Base-by-base conservation (phyloP, 495 filamentous ascomycete genomes). In the Aspergillus indologenus region DNA sequence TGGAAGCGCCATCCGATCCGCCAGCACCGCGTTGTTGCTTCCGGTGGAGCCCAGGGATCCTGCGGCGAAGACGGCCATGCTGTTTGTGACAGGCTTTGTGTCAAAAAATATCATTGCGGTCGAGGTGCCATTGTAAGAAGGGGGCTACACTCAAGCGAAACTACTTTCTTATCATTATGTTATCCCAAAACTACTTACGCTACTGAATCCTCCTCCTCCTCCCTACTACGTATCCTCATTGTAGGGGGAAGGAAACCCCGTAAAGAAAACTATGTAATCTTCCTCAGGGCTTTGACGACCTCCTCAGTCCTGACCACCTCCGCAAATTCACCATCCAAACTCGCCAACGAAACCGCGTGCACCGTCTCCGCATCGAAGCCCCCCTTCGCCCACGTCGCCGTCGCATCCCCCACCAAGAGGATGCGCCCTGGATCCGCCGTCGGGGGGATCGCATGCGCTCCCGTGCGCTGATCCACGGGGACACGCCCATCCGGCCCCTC, bases 31-130 rank as follows among this genome's bases (percentile, higher is more conserved):
- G 0, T 76, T 85, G 0, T 56, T 87, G 48, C 71, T 87, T 4
- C 73, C 80, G 0, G 76, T 84, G 58, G 76, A 76, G 31, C 8
- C 44, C 18, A 54, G 59, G 1, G 70, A 73, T 21, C 66, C 58
- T 22, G 73, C 72, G 5, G 60, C 64, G 44, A 76, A 83, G 45
- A 68, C 76, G 53, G 83, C 78, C 7, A 82, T 80, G 83, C 65
- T 87, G 17, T 86, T 84, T 70, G 78, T 82, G 15, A 83, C 81
- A 23, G 83, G 85, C 1, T 81, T 85, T 46, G 31, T 81, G 19
- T 78, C 81, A n/a, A 68, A 77, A n/a, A 68, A 62, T 56, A 73
- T 84, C 58, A 57, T 85, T 53, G 81, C 82, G 22, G 73, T 79
- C 20, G 79, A 78, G 68, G 78, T 87, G 45, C 76, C 84, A 57